These are phyloP conservation scores for Exophiala aquamarina DNA, from an alignment of 2,329 filamentous ascomycete genomes.

Conservation along the genomic window DNA sequence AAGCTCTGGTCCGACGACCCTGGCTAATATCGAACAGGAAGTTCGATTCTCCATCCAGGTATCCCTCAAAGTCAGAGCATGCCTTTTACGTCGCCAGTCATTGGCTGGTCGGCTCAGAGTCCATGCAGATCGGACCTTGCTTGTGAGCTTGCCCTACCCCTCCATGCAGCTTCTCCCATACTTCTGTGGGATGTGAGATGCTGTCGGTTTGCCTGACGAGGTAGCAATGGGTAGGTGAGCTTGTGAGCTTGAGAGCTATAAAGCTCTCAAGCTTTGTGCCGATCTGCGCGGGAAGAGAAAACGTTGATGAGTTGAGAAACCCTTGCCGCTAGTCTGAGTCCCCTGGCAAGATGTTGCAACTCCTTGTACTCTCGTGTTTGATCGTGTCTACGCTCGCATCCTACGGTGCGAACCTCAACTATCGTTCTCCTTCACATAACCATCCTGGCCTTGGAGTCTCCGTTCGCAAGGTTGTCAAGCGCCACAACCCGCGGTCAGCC, in stretches of 20 bases:
- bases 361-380: constrained; percentile 14
- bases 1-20: not conserved
- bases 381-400: constrained; percentile 15
- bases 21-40: not conserved
- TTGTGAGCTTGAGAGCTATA: too few relatives aligned
- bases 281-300: not conserved
- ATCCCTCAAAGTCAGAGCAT: not conserved
- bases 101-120: not conserved
- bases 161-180: too few relatives aligned
- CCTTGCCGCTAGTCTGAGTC: not conserved
- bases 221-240: too few relatives aligned
- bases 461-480: constrained; percentile 61
- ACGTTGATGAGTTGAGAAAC: constrained; percentile 1
- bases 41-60: not conserved
- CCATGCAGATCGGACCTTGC: too few relatives aligned
- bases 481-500: constrained; percentile 48
- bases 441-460: constrained; percentile 65
- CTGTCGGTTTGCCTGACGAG: too few relatives aligned
- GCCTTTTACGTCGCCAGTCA: not conserved
- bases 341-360: constrained; percentile 17
- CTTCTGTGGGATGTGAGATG: too few relatives aligned
- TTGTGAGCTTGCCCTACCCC: too few relatives aligned
- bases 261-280: too few relatives aligned
- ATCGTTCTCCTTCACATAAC: constrained; percentile 64
- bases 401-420: constrained; percentile 60